phyloP scores from a whole-genome alignment of 371 early-diverging fungal genomes.

The Mortierella sp. region DNA sequence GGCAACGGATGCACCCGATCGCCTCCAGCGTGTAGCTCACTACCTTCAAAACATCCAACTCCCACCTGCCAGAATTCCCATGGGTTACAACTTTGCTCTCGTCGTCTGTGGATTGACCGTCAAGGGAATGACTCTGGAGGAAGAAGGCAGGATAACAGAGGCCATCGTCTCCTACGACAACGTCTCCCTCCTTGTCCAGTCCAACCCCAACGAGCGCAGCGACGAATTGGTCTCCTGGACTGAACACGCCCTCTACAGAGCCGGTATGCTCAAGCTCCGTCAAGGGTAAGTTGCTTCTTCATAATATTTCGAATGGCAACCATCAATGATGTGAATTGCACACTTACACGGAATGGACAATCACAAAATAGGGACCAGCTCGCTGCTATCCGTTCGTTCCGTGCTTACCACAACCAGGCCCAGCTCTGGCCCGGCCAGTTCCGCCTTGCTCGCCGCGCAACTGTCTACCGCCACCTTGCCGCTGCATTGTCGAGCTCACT shows the following conservation, averaged over 20 bases:
- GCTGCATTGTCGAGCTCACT: constrained; percentile 57
- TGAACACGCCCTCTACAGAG: constrained; percentile 79
- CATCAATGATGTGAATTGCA: background rate
- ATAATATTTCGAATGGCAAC: background rate
- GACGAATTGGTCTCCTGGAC: constrained; percentile 74
- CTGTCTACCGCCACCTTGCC: constrained; percentile 61
- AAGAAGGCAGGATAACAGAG: constrained; percentile 59
- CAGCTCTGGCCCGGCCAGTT: constrained; percentile 61
- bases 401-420: constrained; percentile 67
- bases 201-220: constrained; percentile 56
- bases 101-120: constrained; percentile 66
- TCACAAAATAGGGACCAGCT: constrained; percentile 37
- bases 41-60: constrained; percentile 50
- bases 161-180: constrained; percentile 69
- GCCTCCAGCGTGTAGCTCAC: constrained; percentile 47
- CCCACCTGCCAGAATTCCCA: constrained; percentile 48
- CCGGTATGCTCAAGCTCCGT: constrained; percentile 66
- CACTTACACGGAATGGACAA: background rate
- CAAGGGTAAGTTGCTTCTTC: constrained; percentile 59
- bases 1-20: constrained; percentile 48
- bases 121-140: constrained; percentile 72
- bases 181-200: constrained; percentile 59
- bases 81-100: constrained; percentile 69
- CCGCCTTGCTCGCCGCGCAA: constrained; percentile 64
- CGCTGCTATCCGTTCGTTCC: constrained; percentile 61